A percentile compares a stretch with the other conserved stretches of the same genome.
phyloP scores from a whole-genome alignment of 495 filamentous ascomycete species.

The Sphaerosporella brunnea region DNA sequence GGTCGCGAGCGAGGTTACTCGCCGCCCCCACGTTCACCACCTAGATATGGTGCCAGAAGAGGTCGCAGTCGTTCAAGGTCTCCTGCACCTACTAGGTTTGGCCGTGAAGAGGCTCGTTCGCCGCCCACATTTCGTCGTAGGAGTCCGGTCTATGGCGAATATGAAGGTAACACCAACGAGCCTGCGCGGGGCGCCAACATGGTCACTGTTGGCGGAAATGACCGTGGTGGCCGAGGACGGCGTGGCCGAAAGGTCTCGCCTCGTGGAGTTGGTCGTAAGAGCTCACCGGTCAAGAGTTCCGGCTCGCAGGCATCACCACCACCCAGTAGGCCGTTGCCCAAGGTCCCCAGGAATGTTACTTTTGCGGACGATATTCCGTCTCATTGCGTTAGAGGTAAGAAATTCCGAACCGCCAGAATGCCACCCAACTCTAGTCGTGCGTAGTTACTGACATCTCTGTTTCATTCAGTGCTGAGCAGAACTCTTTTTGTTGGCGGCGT shows the following conservation, averaged over 20 bases:
- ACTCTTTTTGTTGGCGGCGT: slow-evolving; percentile 95
- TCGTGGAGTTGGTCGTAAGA: slow-evolving; percentile 29
- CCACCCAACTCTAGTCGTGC: slow-evolving; percentile 6
- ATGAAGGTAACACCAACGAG: slow-evolving; percentile 32
- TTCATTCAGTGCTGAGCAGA: slow-evolving; percentile 57
- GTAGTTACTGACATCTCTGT: neutral
- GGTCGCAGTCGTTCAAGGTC: slow-evolving; percentile 63
- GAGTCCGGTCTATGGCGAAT: slow-evolving; percentile 56
- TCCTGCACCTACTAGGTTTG: slow-evolving; percentile 31
- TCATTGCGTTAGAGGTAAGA: slow-evolving; percentile 61
- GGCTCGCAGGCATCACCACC: slow-evolving; percentile 12
- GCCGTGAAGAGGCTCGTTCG: slow-evolving; percentile 30
- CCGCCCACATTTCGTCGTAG: slow-evolving; percentile 32
- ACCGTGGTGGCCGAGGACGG: slow-evolving; percentile 36
- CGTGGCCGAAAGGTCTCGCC: slow-evolving; percentile 29
- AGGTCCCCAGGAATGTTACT: slow-evolving; percentile 54
- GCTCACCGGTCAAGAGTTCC: slow-evolving; percentile 32
- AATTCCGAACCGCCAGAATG: neutral
- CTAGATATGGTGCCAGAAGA: slow-evolving; percentile 29
- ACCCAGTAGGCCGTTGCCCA: slow-evolving; percentile 13
- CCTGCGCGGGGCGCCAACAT: neutral
- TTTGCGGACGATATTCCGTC: slow-evolving; percentile 56
- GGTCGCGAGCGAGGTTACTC: slow-evolving; percentile 21
- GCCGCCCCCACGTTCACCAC: slow-evolving; percentile 34
- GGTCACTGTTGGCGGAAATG: slow-evolving; percentile 42